Percentiles rank a stretch among this genome's conserved stretches.
These are phyloP conservation scores for Aspergillus clavatus DNA, from an alignment of 2,329 filamentous ascomycete genomes.

Conservation along the genomic window DNA sequence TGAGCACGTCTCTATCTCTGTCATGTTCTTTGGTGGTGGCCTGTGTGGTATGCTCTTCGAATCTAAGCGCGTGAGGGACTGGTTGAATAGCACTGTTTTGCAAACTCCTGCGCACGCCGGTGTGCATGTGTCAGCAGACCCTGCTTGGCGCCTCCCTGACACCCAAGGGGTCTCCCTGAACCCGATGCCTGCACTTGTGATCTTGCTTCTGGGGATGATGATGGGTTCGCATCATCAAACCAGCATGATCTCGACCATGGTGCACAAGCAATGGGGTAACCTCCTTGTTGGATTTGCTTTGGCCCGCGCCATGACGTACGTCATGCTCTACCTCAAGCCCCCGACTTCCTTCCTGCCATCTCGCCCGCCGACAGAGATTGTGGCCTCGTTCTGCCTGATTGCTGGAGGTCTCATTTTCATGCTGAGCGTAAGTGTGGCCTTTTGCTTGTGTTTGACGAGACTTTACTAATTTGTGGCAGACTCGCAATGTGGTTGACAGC, in stretches of 20 bases:
- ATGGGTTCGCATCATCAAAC: slow-evolving; percentile 89
- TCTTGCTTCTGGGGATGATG: slow-evolving; percentile 84
- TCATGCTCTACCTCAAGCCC: slow-evolving; percentile 72
- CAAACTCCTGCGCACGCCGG: slow-evolving; percentile 34
- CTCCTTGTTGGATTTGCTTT: slow-evolving; percentile 77
- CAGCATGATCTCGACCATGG: slow-evolving; percentile 80
- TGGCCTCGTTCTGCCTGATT: slow-evolving; percentile 80
- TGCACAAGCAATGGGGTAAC: slow-evolving; percentile 90
- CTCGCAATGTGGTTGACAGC: slow-evolving; percentile 68
- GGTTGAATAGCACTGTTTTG: slow-evolving; percentile 46
- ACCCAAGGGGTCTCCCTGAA: slow-evolving; percentile 76
- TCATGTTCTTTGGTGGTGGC: slow-evolving; percentile 91
- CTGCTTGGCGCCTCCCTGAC: slow-evolving; percentile 55
- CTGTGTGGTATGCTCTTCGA: slow-evolving; percentile 84
- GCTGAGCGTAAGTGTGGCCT: slow-evolving; percentile 63
- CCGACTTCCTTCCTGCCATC: slow-evolving; percentile 75
- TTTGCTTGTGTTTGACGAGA: neutral
- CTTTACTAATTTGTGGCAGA: slow-evolving; percentile 44
- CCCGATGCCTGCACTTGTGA: slow-evolving; percentile 79
- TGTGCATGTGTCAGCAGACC: slow-evolving; percentile 40
- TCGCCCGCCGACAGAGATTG: slow-evolving; percentile 83
- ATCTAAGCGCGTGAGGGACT: slow-evolving; percentile 62
- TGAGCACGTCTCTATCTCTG: slow-evolving; percentile 86
- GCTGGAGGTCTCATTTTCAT: slow-evolving; percentile 88
- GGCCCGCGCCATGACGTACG: slow-evolving; percentile 72